Evolutionary conservation across 2,329 filamentous ascomycete genomes (phyloP).

Genomic region (Talaromyces pinophilus): DNA sequence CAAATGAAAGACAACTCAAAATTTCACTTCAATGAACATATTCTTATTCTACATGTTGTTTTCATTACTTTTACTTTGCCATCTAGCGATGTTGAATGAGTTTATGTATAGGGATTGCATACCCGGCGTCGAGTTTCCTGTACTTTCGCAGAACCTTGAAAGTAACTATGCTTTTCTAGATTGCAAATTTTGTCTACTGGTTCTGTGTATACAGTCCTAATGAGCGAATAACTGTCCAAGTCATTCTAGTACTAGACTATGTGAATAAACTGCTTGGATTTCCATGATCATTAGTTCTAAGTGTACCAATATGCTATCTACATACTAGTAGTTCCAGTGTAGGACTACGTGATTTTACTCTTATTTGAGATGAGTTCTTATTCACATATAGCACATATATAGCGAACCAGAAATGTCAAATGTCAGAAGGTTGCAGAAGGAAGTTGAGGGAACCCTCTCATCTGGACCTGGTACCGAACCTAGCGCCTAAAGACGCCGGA

Average conservation of each 20-base stretch:
- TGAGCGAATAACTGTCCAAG: background rate
- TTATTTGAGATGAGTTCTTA: too few relatives aligned
- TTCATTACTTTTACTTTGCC: background rate
- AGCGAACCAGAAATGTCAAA: too few relatives aligned
- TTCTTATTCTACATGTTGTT: background rate
- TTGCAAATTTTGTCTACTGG: background rate
- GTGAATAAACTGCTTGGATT: background rate
- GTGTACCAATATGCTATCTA: background rate
- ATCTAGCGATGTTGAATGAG: background rate
- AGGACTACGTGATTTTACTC: too few relatives aligned
- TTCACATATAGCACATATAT: too few relatives aligned
- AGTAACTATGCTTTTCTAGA: background rate
- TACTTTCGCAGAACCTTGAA: background rate
- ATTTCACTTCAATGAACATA: conserved; percentile 19
- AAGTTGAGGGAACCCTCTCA: too few relatives aligned
- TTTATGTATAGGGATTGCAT: background rate
- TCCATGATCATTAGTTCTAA: background rate
- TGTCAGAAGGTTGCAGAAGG: too few relatives aligned
- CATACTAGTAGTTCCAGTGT: background rate
- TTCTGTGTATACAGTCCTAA: background rate
- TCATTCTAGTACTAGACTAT: background rate
- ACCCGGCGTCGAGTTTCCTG: background rate
- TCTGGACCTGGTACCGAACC: too few relatives aligned
- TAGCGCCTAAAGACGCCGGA: too few relatives aligned
- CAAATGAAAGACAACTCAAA: background rate